Evolutionary conservation across 805 yeast genomes (phyloP).

Genomic region (Saccharomyces mikatae): DNA sequence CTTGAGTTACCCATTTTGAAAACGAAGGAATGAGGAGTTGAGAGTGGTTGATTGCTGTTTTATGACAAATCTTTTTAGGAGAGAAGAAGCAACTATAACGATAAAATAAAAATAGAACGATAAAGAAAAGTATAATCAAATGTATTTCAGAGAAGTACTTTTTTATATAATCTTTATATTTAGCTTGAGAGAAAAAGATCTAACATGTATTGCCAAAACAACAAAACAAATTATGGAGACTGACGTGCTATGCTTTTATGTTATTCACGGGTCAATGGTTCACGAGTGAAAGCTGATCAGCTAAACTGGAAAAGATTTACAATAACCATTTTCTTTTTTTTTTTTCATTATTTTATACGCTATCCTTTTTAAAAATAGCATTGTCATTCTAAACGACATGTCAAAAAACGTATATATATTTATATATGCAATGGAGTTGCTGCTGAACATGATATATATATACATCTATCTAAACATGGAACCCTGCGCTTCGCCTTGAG

Average conservation of each 20-base stretch:
- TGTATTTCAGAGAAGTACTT: neutral
- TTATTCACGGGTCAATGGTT: neutral
- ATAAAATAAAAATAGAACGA: neutral
- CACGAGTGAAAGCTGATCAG: neutral
- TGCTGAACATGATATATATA: neutral
- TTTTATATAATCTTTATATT: neutral
- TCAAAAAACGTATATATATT: neutral
- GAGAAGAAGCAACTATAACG: neutral
- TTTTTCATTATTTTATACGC: neutral
- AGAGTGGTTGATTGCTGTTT: neutral
- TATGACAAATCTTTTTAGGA: neutral
- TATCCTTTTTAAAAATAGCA: neutral
- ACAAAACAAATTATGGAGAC: neutral
- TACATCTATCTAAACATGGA: neutral
- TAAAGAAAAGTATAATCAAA: neutral
- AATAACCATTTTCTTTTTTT: neutral
- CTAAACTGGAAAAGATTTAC: neutral
- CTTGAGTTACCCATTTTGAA: conserved; percentile 45
- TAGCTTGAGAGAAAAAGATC: neutral
- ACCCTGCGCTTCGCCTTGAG: conserved; percentile 67
- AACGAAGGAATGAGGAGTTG: neutral
- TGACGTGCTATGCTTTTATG: neutral
- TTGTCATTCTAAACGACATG: neutral
- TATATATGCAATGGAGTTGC: neutral
- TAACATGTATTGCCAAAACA: neutral